Conservation (phyloP, 2,329 filamentous ascomycete species). For the Metarhizium sp. region DNA sequence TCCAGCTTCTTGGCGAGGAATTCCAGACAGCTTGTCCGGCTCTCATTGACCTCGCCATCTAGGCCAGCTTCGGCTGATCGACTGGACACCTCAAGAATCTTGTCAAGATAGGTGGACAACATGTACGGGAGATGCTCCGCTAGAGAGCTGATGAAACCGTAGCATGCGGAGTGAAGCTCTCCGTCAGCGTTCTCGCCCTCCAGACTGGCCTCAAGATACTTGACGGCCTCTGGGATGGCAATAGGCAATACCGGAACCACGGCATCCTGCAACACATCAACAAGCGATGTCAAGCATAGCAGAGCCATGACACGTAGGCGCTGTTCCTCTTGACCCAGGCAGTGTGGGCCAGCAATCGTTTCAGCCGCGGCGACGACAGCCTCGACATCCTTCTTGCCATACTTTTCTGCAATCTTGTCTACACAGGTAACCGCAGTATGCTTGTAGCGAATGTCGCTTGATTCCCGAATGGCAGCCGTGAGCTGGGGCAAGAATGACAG, state of each 20-base stretch:
- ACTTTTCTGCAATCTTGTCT: slow-evolving; percentile 88
- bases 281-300: slow-evolving; percentile 77
- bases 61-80: slow-evolving; percentile 56
- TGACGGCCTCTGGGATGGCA: slow-evolving; percentile 62
- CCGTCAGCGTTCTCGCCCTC: slow-evolving; percentile 42
- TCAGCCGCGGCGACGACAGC: slow-evolving; percentile 66
- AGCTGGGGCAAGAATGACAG: slow-evolving; percentile 73
- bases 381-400: slow-evolving; percentile 82
- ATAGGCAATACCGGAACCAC: slow-evolving; percentile 75
- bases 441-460: slow-evolving; percentile 65
- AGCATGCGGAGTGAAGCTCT: slow-evolving; percentile 72
- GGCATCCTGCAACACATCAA: slow-evolving; percentile 78
- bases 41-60: slow-evolving; percentile 52
- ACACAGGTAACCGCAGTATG: slow-evolving; percentile 82
- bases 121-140: slow-evolving; percentile 84
- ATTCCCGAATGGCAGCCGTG: slow-evolving; percentile 64
- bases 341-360: slow-evolving; percentile 66
- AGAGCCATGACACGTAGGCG: slow-evolving; percentile 75
- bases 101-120: slow-evolving; percentile 68
- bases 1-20: slow-evolving; percentile 71
- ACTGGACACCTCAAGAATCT: slow-evolving; percentile 63
- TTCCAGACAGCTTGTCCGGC: slow-evolving; percentile 59
- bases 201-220: slow-evolving; percentile 58
- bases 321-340: slow-evolving; percentile 64
- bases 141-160: slow-evolving; percentile 68